Percentiles rank a stretch among this genome's conserved stretches.
phyloP scores from a whole-genome alignment of 2,329 filamentous ascomycete species.

The Monosporascus sp. region DNA sequence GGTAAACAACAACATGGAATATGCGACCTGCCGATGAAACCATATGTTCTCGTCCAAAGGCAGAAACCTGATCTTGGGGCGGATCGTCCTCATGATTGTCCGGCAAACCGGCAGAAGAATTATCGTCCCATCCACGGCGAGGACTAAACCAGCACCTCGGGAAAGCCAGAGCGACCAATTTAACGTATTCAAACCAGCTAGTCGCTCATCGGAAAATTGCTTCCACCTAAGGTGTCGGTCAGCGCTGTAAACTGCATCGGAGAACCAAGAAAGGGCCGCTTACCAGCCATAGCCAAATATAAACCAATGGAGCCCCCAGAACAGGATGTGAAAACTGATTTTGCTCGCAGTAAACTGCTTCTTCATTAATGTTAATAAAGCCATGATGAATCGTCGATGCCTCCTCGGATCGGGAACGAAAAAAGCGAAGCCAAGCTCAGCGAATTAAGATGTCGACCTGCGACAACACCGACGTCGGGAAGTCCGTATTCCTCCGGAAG shows the following conservation, averaged over 20 bases:
- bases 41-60: conserved; percentile 95
- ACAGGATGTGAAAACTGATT: conserved; percentile 72
- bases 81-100: conserved; percentile 76
- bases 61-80: conserved; percentile 81
- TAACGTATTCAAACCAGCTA: conserved; percentile 76
- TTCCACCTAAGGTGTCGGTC: conserved; percentile 57
- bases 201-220: conserved; percentile 61
- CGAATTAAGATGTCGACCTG: conserved; percentile 47
- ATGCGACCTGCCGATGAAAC: conserved; percentile 95
- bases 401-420: conserved; percentile 18
- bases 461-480: conserved; percentile 36
- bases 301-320: conserved; percentile 72
- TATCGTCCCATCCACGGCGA: conserved; percentile 78
- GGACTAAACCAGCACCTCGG: conserved; percentile 80
- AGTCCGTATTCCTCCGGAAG: conserved; percentile 5
- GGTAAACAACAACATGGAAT: conserved; percentile 79
- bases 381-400: conserved; percentile 37
- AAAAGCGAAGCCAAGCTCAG: conserved; percentile 15
- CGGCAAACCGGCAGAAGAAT: conserved; percentile 94
- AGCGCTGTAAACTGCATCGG: not conserved
- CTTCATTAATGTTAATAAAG: conserved; percentile 37
- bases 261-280: not conserved
- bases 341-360: conserved; percentile 68
- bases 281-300: conserved; percentile 80
- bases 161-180: conserved; percentile 93